Conservation (phyloP, 2,329 filamentous ascomycete genomes). For the Xylariaceae sp. region DNA sequence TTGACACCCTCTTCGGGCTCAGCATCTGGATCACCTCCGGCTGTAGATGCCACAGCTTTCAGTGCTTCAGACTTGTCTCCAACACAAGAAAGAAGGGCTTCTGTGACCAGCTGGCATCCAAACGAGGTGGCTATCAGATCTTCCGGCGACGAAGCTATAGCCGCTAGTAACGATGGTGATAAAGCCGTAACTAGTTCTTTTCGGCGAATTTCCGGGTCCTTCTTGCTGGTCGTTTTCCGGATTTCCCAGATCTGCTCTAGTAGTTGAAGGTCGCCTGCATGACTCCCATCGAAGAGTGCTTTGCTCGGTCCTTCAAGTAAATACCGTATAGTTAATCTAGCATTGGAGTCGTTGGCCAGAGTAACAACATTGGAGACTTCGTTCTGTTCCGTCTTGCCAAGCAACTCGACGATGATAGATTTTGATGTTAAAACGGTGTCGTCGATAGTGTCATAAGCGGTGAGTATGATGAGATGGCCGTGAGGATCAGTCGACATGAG, state of each 20-base stretch:
- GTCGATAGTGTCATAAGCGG: slow-evolving; percentile 90
- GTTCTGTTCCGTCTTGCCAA: slow-evolving; percentile 72
- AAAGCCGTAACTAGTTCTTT: slow-evolving; percentile 77
- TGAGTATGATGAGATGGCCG: slow-evolving; percentile 81
- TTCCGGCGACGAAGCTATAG: slow-evolving; percentile 71
- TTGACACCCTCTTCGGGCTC: slow-evolving; percentile 36
- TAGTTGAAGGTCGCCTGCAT: slow-evolving; percentile 71
- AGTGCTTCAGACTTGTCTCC: slow-evolving; percentile 81
- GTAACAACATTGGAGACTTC: slow-evolving; percentile 69
- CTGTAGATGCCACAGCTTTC: slow-evolving; percentile 69
- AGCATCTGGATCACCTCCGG: slow-evolving; percentile 60
- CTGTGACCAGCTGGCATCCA: slow-evolving; percentile 84
- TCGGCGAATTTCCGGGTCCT: slow-evolving; percentile 78
- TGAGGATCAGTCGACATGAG: slow-evolving; percentile 81
- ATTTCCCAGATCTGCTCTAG: slow-evolving; percentile 81
- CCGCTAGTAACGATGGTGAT: slow-evolving; percentile 76
- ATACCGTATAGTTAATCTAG: slow-evolving; percentile 75
- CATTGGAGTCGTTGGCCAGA: slow-evolving; percentile 69
- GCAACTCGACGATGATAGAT: slow-evolving; percentile 83
- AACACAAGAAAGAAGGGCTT: slow-evolving; percentile 77
- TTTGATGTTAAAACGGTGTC: slow-evolving; percentile 91
- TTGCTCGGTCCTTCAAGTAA: slow-evolving; percentile 75
- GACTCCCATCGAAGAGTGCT: slow-evolving; percentile 65
- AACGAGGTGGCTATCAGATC: slow-evolving; percentile 78
- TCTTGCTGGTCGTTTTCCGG: slow-evolving; percentile 87